Conservation (phyloP, 306 rosid species). For the Citrullus mucosospermus region DNA sequence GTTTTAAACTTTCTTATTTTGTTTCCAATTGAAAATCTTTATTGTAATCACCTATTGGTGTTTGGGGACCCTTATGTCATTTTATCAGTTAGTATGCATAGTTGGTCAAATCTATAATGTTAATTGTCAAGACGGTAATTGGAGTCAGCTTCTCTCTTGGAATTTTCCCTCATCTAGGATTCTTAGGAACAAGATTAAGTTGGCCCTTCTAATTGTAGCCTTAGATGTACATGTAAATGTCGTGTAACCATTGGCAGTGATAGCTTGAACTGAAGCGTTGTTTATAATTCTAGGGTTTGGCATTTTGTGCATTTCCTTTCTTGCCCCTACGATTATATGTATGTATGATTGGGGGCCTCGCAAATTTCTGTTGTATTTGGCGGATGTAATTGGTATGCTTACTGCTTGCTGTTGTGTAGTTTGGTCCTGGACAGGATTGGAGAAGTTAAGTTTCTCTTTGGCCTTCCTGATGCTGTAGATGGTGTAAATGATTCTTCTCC, state of each 20-base stretch:
- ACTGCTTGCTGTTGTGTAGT: constrained; percentile 33
- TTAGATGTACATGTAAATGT: background rate
- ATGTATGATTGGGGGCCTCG: no score
- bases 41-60: no score
- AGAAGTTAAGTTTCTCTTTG: constrained; percentile 66
- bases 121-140: background rate
- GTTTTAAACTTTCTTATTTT: background rate
- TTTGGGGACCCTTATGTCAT: no score
- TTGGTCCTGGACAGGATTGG: constrained; percentile 59
- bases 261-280: background rate
- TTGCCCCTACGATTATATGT: no score
- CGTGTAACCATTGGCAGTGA: background rate
- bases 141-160: background rate
- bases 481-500: constrained; percentile 41
- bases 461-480: constrained; percentile 43
- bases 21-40: no score
- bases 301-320: no score
- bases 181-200: background rate
- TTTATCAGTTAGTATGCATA: background rate
- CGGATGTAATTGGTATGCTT: constrained; percentile 5
- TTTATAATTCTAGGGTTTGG: background rate
- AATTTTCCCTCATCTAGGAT: background rate
- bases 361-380: background rate
- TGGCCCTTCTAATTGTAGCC: no score
- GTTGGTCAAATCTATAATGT: background rate